Evolutionary conservation across 345 rosid genomes (phyloP), one percentile per base, ranked within the genome.

Genomic region (Brassica cretica): DNA sequence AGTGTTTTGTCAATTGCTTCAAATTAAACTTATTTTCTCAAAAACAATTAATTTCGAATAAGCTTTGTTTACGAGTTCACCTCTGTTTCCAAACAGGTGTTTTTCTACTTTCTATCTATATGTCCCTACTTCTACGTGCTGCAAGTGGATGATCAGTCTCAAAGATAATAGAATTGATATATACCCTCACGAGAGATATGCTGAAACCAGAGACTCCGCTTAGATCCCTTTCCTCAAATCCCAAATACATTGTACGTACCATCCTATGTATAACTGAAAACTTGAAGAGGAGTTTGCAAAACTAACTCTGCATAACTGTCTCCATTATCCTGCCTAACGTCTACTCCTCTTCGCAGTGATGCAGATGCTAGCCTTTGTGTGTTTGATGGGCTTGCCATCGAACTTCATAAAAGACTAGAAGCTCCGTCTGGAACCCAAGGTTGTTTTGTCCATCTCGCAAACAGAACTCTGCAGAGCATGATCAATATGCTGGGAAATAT

Each of bases 401-500:
- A 7, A 37, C 41, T 37, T 37, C 41, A 7, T 8, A 37, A 37
- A 37, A 37, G 10, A 39, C 46, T 39, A 9, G 46, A 39, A 39
- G 10, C 10, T 39, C 46, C 10, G 46, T 39, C 46, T 39, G 46
- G 14, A 39, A 3, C 46, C 46, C 46, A 39, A 39, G 14, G 3
- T 39, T 39, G 14, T 9, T 39, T 2, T 39, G 12, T 9, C 14
- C 14, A 39, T 39, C 14, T 9, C 41, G 41, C 10, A 35, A 35
- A 35, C 41, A 35, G 9, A 35, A 7, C 41, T 35, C 41, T 7
- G 41, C 10, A 35, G 41, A 88, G 16, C 95, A 90, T 53, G 95
- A 92, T 75, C 83, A 89, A 30, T 90, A 90, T 62, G 90, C 90
- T 0, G 93, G 97, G 35, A 3, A 88, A 88, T 79, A 83, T 92